phyloP scores from a whole-genome alignment of 345 rosid genomes.

The Acer saccharum region DNA sequence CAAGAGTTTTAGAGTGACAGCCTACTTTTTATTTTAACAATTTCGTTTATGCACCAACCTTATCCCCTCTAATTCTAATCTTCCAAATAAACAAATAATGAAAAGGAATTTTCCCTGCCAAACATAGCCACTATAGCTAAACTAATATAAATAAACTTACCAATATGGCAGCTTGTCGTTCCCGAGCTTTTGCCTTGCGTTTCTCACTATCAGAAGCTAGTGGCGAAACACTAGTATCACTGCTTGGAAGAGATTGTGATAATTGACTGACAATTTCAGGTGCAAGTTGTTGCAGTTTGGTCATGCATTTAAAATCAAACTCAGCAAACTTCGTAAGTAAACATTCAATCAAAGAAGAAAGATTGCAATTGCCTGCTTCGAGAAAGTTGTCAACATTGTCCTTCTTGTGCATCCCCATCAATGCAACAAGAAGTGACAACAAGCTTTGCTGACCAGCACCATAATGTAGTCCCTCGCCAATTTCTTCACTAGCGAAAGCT shows the following conservation, averaged over 20 bases:
- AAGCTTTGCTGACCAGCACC: constrained; percentile 65
- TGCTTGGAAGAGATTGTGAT: constrained; percentile 30
- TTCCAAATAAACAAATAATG: background rate
- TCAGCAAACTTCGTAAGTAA: constrained; percentile 78
- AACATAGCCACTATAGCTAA: background rate
- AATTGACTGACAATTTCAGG: constrained; percentile 69
- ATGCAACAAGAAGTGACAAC: constrained; percentile 84
- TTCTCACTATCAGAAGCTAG: constrained; percentile 60
- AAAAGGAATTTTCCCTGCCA: background rate
- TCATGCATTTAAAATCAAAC: constrained; percentile 66
- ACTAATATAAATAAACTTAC: constrained; percentile 41
- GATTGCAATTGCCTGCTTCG: constrained; percentile 67
- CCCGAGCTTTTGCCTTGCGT: constrained; percentile 86
- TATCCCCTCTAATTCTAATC: background rate
- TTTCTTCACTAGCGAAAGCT: constrained; percentile 67
- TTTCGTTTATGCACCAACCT: background rate
- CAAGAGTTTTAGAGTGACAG: background rate
- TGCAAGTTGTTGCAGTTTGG: constrained; percentile 67
- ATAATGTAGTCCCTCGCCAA: constrained; percentile 46
- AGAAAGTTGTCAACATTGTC: constrained; percentile 43
- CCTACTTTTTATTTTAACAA: background rate
- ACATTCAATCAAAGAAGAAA: constrained; percentile 73
- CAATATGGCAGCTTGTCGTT: constrained; percentile 85
- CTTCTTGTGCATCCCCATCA: constrained; percentile 66
- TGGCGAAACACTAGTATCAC: constrained; percentile 30